Conservation (phyloP, 176 grass and related monocot species). For the Cymbopogon citratus region DNA sequence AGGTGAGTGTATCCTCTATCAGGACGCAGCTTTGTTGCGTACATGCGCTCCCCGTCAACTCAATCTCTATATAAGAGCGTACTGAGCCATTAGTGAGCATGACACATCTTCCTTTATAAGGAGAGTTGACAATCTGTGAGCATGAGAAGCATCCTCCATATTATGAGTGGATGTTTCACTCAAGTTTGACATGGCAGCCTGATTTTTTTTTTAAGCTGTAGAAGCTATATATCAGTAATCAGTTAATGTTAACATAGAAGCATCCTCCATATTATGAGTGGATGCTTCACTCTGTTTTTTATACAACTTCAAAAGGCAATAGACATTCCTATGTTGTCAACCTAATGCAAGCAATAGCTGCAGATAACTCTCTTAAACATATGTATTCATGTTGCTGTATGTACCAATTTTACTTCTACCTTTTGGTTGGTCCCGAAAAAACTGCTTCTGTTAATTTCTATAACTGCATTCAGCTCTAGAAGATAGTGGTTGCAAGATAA, state of each 20-base stretch:
- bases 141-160: too few species aligned
- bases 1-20: not conserved
- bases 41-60: too few species aligned
- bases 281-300: not conserved
- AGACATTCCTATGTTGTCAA: not conserved
- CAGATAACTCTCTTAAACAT: not conserved
- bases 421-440: not conserved
- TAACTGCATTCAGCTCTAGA: not conserved
- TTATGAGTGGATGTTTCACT: too few species aligned
- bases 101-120: too few species aligned
- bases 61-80: too few species aligned
- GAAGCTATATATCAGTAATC: too few species aligned
- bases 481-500: not conserved
- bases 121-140: too few species aligned
- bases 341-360: not conserved
- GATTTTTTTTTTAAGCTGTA: too few species aligned
- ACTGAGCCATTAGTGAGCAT: too few species aligned
- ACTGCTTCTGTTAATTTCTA: not conserved
- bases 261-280: not conserved
- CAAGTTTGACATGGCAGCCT: too few species aligned
- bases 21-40: too few species aligned
- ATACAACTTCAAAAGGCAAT: not conserved
- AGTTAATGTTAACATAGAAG: not conserved
- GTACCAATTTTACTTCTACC: not conserved
- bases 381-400: not conserved